Conservation (phyloP, 352 stramenopile genomes). For the Phytophthora kernoviae region DNA sequence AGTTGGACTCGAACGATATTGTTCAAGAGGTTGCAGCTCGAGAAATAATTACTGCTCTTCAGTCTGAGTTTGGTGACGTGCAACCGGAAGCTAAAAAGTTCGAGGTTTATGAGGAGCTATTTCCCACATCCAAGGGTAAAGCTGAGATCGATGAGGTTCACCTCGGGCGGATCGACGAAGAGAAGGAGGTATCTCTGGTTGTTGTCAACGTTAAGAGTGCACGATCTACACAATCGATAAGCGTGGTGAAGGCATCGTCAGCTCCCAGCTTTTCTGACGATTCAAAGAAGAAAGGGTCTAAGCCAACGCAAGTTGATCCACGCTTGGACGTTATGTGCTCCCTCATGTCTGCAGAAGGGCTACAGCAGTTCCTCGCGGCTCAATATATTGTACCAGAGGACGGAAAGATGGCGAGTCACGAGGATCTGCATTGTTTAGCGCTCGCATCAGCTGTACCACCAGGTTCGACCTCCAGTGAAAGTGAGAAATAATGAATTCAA, state of each 20-base stretch:
- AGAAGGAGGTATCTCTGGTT: conserved; percentile 7
- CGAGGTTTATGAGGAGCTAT: conserved; percentile 24
- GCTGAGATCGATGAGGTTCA: too few species aligned
- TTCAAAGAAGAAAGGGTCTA: conserved; percentile 22
- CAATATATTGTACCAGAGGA: conserved; percentile 55
- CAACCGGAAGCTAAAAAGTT: conserved; percentile 20
- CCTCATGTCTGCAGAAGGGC: conserved; percentile 64
- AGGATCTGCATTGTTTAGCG: conserved; percentile 64
- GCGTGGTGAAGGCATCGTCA: conserved; percentile 17
- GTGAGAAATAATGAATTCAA: conserved; percentile 8
- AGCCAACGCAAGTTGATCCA: conserved; percentile 27
- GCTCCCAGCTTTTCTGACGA: conserved; percentile 9
- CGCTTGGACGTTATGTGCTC: conserved; percentile 84
- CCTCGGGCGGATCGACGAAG: neutral
- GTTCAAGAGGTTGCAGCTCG: conserved; percentile 47
- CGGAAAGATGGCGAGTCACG: conserved; percentile 38
- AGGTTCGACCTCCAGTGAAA: conserved; percentile 14
- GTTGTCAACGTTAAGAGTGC: conserved; percentile 8
- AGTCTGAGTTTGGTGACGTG: conserved; percentile 39
- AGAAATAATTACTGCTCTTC: conserved; percentile 62
- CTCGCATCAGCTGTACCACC: conserved; percentile 37
- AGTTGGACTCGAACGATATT: conserved; percentile 58
- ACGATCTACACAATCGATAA: conserved; percentile 6
- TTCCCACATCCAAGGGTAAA: conserved; percentile 20
- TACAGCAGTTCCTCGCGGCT: conserved; percentile 67